Percentiles rank a stretch among this genome's conserved stretches.
These are phyloP conservation scores for Stevia rebaudiana DNA, from an alignment of 140 eudicot species.

Conservation along the genomic window DNA sequence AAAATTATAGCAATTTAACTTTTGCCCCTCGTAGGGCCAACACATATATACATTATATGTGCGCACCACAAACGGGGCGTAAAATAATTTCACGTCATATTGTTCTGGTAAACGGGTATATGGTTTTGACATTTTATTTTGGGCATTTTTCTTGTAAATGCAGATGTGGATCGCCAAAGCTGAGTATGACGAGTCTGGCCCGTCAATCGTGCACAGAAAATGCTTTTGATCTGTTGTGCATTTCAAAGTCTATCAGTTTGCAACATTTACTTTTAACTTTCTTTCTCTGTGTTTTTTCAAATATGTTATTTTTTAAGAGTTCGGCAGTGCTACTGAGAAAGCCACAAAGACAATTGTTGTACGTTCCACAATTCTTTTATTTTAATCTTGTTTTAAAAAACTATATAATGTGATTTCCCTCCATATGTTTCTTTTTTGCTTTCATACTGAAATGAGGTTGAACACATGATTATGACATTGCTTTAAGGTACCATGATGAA, in stretches of 20 bases:
- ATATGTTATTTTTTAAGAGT: slow-evolving; percentile 21
- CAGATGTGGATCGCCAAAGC: slow-evolving; percentile 44
- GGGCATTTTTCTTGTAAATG: slow-evolving; percentile 4
- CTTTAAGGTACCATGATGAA: slow-evolving; percentile 23
- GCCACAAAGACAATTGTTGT: slow-evolving; percentile 20
- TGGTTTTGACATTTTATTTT: neutral
- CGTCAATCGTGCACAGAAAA: slow-evolving; percentile 39
- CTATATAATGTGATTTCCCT: neutral
- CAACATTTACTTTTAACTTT: slow-evolving; percentile 13
- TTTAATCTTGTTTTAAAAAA: slow-evolving; percentile 24
- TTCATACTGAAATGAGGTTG: neutral
- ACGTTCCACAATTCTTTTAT: slow-evolving; percentile 29
- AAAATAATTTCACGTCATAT: no score
- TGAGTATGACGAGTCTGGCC: slow-evolving; percentile 37
- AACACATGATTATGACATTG: slow-evolving; percentile 17
- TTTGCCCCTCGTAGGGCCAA: no score
- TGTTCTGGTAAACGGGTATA: no score
- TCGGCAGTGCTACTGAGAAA: slow-evolving; percentile 19
- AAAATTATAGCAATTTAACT: no score
- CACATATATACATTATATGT: no score
- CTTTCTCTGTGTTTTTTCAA: slow-evolving; percentile 7
- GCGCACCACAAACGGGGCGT: no score
- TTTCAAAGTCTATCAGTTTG: slow-evolving; percentile 15
- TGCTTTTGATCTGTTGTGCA: slow-evolving; percentile 30
- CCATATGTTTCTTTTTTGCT: neutral